Conservation (phyloP, 2,329 filamentous ascomycete genomes). For the Dothideomycetes sp. region DNA sequence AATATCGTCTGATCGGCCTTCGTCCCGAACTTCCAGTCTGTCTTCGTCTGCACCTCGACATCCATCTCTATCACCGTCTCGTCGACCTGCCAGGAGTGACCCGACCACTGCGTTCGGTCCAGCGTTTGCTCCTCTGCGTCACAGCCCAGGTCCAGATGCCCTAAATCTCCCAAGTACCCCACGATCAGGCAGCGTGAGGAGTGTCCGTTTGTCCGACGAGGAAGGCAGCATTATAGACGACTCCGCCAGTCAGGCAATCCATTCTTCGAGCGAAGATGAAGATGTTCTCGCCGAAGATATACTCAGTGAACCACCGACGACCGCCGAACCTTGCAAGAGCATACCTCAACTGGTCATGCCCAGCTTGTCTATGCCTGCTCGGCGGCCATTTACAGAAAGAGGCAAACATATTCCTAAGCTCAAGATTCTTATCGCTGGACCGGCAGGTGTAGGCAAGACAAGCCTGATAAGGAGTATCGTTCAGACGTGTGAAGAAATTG, state of each 20-base stretch:
- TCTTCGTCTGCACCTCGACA: constrained; percentile 20
- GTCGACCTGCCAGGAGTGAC: constrained; percentile 21
- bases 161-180: constrained; percentile 48
- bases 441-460: constrained; percentile 74
- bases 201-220: constrained; percentile 50
- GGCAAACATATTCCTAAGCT: constrained; percentile 77
- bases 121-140: constrained; percentile 39
- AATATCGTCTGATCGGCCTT: constrained; percentile 23
- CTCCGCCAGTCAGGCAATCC: constrained; percentile 45
- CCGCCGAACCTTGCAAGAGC: constrained; percentile 24
- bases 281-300: constrained; percentile 40
- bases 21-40: constrained; percentile 15
- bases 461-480: constrained; percentile 82
- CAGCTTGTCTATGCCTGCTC: constrained; percentile 80
- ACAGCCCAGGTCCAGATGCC: constrained; percentile 40
- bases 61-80: constrained; percentile 20
- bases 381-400: constrained; percentile 79
- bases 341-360: constrained; percentile 91
- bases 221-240: constrained; percentile 46
- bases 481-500: constrained; percentile 80
- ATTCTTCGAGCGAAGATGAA: constrained; percentile 45
- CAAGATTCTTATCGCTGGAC: constrained; percentile 80
- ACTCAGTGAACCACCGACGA: constrained; percentile 19
- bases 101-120: constrained; percentile 26
- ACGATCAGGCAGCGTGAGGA: constrained; percentile 50